Evolutionary conservation across 257 asterid genomes (phyloP).

Genomic region (Petunia secreta): DNA sequence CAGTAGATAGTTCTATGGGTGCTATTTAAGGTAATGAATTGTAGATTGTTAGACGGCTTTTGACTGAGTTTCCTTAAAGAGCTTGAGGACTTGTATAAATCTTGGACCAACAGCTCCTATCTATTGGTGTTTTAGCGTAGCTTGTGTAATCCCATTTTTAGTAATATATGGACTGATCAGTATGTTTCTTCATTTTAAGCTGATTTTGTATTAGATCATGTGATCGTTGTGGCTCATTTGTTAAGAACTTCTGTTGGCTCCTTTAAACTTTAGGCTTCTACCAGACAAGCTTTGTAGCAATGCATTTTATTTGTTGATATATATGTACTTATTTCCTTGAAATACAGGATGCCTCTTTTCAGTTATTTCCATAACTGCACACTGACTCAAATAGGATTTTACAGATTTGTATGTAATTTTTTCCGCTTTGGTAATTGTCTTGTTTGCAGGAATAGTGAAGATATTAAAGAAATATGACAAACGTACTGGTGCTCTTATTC

Average conservation of each 20-base stretch:
- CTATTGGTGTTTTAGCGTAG: neutral
- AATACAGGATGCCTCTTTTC: neutral
- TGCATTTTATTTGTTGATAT: no score
- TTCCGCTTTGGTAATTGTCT: neutral
- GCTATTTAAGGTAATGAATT: neutral
- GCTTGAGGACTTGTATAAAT: neutral
- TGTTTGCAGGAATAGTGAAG: slow-evolving; percentile 29
- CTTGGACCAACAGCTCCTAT: neutral
- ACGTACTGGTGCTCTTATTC: slow-evolving; percentile 32
- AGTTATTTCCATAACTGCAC: neutral
- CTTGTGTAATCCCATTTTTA: neutral
- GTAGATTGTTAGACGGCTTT: neutral
- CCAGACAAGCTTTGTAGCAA: neutral
- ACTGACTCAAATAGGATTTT: neutral
- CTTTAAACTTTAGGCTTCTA: neutral
- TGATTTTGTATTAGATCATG: neutral
- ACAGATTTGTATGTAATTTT: neutral
- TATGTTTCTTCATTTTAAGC: neutral
- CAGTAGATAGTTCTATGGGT: neutral
- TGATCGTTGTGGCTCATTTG: neutral
- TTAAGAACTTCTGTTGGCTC: neutral
- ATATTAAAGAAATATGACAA: slow-evolving; percentile 30
- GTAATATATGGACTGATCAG: neutral
- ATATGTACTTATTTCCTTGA: neutral
- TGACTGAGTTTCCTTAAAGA: neutral